Evolutionary conservation across 192 early-diverging fungal species (phyloP).

Genomic region (Jimgerdemannia flammicorona): DNA sequence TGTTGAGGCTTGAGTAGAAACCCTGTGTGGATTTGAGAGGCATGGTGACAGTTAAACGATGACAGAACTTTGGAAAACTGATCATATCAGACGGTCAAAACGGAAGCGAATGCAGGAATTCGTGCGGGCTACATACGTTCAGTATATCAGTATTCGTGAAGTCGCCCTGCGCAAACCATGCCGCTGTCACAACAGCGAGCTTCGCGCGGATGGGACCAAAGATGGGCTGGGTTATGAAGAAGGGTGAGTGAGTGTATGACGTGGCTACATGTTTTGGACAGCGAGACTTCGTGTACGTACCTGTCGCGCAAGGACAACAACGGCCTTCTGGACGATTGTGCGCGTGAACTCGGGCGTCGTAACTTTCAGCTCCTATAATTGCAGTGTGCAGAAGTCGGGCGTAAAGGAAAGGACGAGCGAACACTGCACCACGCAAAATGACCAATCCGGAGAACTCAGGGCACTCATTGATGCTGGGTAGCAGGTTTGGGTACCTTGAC

Average conservation of each 20-base stretch:
- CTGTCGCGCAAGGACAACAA: constrained; percentile 70
- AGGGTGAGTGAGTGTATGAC: not conserved
- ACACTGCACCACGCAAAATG: constrained; percentile 37
- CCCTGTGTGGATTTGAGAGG: constrained; percentile 35
- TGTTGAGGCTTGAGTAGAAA: constrained; percentile 55
- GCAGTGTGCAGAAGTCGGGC: no score
- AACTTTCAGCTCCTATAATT: no score
- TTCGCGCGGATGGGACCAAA: constrained; percentile 71
- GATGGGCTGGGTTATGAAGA: constrained; percentile 39
- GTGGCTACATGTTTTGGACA: not conserved
- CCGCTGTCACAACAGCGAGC: constrained; percentile 71
- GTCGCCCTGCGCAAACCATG: constrained; percentile 76
- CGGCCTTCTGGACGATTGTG: constrained; percentile 77
- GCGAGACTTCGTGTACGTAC: constrained; percentile 8
- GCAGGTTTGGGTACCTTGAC: constrained; percentile 39
- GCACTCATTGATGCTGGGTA: not conserved
- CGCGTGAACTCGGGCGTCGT: constrained; percentile 63
- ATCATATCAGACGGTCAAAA: no score
- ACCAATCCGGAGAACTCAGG: not conserved
- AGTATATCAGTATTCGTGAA: constrained; percentile 79
- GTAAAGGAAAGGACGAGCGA: constrained; percentile 41
- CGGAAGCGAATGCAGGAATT: no score
- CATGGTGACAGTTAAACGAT: constrained; percentile 5
- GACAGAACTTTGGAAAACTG: not conserved
- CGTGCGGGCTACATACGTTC: constrained; percentile 31